Evolutionary conservation across 495 filamentous ascomycete genomes (phyloP).

Genomic region (Penicillium bialowiezense): DNA sequence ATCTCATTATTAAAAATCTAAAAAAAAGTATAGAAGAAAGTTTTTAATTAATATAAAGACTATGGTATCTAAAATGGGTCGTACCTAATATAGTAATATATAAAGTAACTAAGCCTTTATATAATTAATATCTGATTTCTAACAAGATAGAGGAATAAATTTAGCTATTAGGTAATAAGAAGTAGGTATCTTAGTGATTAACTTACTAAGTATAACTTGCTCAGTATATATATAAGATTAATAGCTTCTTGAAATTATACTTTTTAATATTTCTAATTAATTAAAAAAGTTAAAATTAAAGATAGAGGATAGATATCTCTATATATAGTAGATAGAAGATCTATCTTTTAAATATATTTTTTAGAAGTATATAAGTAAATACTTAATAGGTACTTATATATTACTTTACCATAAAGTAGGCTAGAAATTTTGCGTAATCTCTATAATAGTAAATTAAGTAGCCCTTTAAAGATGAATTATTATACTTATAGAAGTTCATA

Average conservation of each 20-base stretch:
- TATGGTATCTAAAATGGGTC: neutral
- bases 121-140: neutral
- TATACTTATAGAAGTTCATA: neutral
- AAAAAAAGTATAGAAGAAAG: neutral
- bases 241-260: neutral
- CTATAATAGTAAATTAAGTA: neutral
- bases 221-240: neutral
- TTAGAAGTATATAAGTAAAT: slow-evolving; percentile 2
- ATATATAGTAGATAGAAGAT: slow-evolving; percentile 2
- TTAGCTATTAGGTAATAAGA: slow-evolving; percentile 3
- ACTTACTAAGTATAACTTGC: neutral
- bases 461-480: neutral
- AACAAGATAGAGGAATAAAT: neutral
- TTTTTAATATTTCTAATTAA: neutral
- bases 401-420: neutral
- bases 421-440: neutral
- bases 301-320: slow-evolving; percentile 2
- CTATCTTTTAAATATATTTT: neutral
- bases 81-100: neutral
- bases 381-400: slow-evolving; percentile 1
- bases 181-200: neutral
- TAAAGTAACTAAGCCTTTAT: neutral
- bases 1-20: too few relatives aligned
- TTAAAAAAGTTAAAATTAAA: neutral
- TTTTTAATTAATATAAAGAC: neutral